Base-by-base conservation (phyloP, 1,139 yeast species). In the Debaryomycetaceae sp. region DNA sequence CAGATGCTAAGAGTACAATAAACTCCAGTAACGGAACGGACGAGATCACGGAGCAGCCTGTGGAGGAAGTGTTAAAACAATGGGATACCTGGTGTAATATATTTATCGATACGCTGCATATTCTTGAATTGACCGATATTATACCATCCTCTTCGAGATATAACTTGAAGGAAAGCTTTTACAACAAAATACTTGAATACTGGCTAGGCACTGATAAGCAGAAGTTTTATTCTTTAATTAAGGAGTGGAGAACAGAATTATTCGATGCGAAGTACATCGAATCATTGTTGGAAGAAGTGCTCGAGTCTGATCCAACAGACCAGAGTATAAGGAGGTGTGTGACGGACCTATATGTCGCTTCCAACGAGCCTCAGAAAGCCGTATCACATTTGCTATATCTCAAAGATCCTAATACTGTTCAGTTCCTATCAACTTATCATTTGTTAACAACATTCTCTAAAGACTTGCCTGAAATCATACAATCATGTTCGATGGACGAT, bases 61-160 rank as follows among this genome's bases (percentile, higher is more conserved):
- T 68, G 14, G 53, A 60, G 37, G 68, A 69, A 34, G 60, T 66
- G 6, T 58, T 75, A 0, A 63, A 65, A 11, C 82, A 82, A 49
- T 90, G 97, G 97, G 79, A 79, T 43, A 68, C 68, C 33, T 85
- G 90, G 84, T 66, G 85, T 6, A 62, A 67, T 49, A 75, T 74
- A 9, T 85, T 83, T 50, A 64, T 82, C 2, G 69, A 76, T 5
- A 66, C 79, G 1, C 72, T 68, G 1, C 80, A 84, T 44, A 63
- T 75, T 5, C 65, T 62, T 5, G 66, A 65, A 4, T 62, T 88
- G 20, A 78, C 84, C 0, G 72, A 73, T 1, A 61, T 70, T 0
- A 60, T 90, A 4, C 96, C 96, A 0, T 52, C 57, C 2, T 56
- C 66, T 30, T 58, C 70, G 1, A 64, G 62, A 34, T 57, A 80